Evolutionary conservation across 1,139 yeast genomes (phyloP), one percentile per base, ranked within the genome.

Genomic region (Blastobotrys apis): DNA sequence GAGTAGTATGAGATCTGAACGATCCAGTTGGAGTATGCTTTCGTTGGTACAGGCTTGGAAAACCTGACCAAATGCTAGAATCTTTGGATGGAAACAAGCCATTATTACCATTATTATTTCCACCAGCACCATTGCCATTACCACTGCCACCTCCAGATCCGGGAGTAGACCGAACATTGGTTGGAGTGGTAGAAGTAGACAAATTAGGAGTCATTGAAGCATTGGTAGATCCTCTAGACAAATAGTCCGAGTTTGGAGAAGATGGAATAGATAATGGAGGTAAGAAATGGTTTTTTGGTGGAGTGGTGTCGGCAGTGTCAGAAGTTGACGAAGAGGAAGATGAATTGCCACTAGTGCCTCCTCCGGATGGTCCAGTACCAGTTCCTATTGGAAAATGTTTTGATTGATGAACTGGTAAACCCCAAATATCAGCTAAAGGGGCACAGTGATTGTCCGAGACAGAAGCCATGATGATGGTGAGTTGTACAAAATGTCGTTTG

Each of bases 391-490:
- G 49, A 26, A 46, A 46, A 22, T 46, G 49, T 42, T 46, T 46
- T 25, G 49, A 46, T 13, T 41, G 49, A n/a, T 46, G 45, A n/a
- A 41, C 22, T 25, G 60, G 55, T 22, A 57, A 51, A 27, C 58
- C 58, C 65, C 64, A 60, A 16, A 61, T 51, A 34, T 57, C 59
- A 16, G 55, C 53, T 35, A 55, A 39, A n/a, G 56, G 55, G n/a
- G 50, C 51, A 41, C 50, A 20, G 25, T 53, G 53, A 30, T 44
- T 44, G 43, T 54, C 56, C 20, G 49, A 45, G 20, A 50, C 23
- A 10, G 52, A 45, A 12, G 51, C 31, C 42, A 22, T 39, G n/a
- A 20, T 38, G 13, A 5, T 26, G 21, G 16, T 37, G 27, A 27
- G 10, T 4, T 23, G 13, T 23, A 22, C 22, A 19, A 35, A 27